Evolutionary conservation across 495 filamentous ascomycete genomes (phyloP).

Genomic region (Filosporella fistucella): DNA sequence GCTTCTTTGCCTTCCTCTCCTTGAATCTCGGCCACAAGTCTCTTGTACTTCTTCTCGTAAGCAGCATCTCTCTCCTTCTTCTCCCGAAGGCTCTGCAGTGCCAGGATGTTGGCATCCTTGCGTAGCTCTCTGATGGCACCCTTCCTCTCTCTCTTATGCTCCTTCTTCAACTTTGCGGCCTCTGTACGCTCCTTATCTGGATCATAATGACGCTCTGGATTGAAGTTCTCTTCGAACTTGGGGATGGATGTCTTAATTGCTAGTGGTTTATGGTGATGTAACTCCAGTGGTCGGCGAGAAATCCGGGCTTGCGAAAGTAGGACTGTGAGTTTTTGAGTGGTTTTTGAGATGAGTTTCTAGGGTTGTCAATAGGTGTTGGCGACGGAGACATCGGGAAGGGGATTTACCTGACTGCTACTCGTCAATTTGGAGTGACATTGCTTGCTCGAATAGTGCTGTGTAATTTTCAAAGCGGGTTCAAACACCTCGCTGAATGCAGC

Average conservation of each 20-base stretch:
- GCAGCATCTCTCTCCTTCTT: conserved; percentile 88
- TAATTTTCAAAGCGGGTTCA: conserved; percentile 47
- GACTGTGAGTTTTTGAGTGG: conserved; percentile 37
- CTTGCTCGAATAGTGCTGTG: conserved; percentile 48
- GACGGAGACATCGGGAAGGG: not conserved
- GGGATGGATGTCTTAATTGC: conserved; percentile 86
- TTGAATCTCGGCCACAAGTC: conserved; percentile 89
- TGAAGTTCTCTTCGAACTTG: conserved; percentile 95
- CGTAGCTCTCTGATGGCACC: conserved; percentile 89
- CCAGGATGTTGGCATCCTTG: conserved; percentile 90
- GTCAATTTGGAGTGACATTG: conserved; percentile 47
- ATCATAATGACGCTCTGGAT: conserved; percentile 93
- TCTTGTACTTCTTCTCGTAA: conserved; percentile 83
- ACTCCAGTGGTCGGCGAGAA: conserved; percentile 69
- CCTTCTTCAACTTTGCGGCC: conserved; percentile 69
- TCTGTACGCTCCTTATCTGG: conserved; percentile 85
- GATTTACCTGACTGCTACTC: conserved; percentile 21
- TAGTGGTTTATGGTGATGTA: conserved; percentile 85
- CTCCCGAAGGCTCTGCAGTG: conserved; percentile 78
- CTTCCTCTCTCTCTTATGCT: conserved; percentile 94
- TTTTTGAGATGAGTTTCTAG: conserved; percentile 31
- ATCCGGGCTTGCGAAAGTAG: conserved; percentile 52
- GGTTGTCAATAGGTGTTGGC: not conserved
- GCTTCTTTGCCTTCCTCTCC: conserved; percentile 81
- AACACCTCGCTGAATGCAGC: conserved; percentile 74